Percentiles rank a stretch among this genome's conserved stretches.
These are phyloP conservation scores for Hypoxylon sp. DNA, from an alignment of 2,329 filamentous ascomycete species.

Conservation along the genomic window DNA sequence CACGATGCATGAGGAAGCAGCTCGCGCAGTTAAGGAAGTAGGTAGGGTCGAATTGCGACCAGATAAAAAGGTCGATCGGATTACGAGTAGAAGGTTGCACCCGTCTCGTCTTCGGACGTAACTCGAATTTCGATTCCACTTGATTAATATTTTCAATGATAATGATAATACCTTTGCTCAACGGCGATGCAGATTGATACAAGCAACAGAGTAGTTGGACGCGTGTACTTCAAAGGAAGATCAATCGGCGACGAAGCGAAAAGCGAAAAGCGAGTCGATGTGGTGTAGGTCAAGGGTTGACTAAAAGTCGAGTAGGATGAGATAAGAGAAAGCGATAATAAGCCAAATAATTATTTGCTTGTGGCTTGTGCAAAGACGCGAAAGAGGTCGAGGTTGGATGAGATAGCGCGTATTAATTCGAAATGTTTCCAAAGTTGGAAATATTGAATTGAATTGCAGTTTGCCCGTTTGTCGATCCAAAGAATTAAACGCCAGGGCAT, in stretches of 20 bases:
- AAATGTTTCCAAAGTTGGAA: no score
- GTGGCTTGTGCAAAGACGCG: constrained; percentile 3
- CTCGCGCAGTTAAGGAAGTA: no score
- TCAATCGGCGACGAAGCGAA: constrained; percentile 6
- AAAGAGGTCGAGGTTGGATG: no score
- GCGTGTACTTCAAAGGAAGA: constrained; percentile 20
- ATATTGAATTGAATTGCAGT: no score
- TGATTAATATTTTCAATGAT: no score
- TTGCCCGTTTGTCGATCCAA: no score
- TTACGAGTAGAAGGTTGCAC: constrained; percentile 2
- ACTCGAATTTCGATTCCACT: no score
- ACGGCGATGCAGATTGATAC: constrained; percentile 19
- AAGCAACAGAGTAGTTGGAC: constrained; percentile 29
- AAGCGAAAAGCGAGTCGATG: neutral
- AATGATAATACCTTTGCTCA: no score
- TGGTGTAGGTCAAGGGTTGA: no score
- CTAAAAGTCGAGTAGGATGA: neutral
- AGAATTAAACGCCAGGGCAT: no score
- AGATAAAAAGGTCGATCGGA: constrained; percentile 1
- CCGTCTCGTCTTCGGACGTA: neutral
- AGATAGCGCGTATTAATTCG: no score
- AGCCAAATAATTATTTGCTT: constrained; percentile 21
- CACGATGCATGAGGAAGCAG: constrained; percentile 22
- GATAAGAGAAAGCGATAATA: constrained; percentile 15
- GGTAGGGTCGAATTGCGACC: no score